phyloP scores from a whole-genome alignment of 345 rosid genomes.

The Sapria himalayana region DNA sequence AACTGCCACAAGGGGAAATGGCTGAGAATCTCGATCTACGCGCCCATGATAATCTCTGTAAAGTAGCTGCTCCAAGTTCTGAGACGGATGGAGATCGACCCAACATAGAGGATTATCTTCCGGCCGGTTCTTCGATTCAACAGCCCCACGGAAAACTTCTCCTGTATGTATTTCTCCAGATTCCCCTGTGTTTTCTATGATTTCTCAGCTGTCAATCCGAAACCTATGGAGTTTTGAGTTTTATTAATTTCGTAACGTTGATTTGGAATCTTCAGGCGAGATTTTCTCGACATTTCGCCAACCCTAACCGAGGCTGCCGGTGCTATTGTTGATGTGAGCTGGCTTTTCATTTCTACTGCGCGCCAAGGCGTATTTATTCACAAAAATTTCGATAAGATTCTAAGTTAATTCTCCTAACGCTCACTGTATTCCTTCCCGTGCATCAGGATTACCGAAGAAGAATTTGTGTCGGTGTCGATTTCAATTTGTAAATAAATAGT shows the following conservation, averaged over 20 bases:
- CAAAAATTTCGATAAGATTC: no score
- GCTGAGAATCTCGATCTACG: constrained; percentile 5
- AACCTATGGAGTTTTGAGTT: no score
- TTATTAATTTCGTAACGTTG: no score
- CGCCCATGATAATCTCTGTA: constrained; percentile 14
- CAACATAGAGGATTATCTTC: constrained; percentile 89
- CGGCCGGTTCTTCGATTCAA: constrained; percentile 66
- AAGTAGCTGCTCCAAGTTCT: constrained; percentile 39
- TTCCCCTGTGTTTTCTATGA: not conserved
- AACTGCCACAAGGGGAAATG: constrained; percentile 10
- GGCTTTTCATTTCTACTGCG: not conserved
- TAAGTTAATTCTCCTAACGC: no score
- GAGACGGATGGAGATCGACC: constrained; percentile 75
- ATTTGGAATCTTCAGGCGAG: constrained; percentile 23
- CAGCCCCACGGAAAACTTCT: constrained; percentile 78
- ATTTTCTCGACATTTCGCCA: constrained; percentile 80
- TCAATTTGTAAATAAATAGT: no score
- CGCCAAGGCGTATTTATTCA: no score
- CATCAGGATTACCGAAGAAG: no score
- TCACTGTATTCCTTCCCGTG: no score
- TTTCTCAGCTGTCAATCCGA: not conserved
- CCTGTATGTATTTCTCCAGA: constrained; percentile 20
- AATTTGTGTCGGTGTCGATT: no score
- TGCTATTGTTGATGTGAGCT: constrained; percentile 79
- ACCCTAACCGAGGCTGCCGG: constrained; percentile 93